Base-by-base conservation (phyloP, 768 basidiomycete species). In the Phaeolepiota aurea region DNA sequence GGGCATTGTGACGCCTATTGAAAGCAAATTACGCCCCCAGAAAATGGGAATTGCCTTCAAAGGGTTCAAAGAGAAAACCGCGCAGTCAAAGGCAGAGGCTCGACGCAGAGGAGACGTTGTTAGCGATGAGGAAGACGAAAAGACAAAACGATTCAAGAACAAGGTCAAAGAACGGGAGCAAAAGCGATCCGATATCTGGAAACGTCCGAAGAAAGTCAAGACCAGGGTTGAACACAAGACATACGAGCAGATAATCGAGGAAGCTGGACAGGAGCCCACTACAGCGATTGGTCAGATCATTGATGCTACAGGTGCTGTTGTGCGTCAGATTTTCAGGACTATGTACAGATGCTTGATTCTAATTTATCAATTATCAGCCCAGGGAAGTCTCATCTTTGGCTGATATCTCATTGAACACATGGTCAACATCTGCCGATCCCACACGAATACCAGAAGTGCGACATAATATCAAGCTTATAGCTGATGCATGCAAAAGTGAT, bases 371-470 rank as follows among this genome's bases (percentile, higher is more conserved):
- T 47, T 38, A 41, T 3, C 51, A 93, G 87, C 82, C 82, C n/a
- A 74, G 84, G 21, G 90, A 97, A 65, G 80, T 94, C 16, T 71
- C 84, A 3, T 92, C 91, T 1, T 57, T 98, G 36, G 78, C 90
- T 10, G 82, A 90, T 31, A 63, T 92, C 21, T 77, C 81, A 14
- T 58, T 72, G 49, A 83, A 72, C 44, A 77, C 77, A 2, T 96
- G 92, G 91, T 82, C 86, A 7, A 89, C 90, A 1, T 80, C 90
- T 0, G 77, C 79, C 11, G 94, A 99, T 50, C 73, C 82, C 4
- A 88, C 81, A 36, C 82, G 88, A 41, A 81, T 98, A 46, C 96
- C 96, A 0, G 96, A 99, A 67, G 78, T 99, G n/a, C 78, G 94
- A 18, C 93, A 99, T 57, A 99, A 98, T 57, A 63, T 99, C 19